Evolutionary conservation across 805 yeast genomes (phyloP).

Genomic region (Ogataea degrootiae): DNA sequence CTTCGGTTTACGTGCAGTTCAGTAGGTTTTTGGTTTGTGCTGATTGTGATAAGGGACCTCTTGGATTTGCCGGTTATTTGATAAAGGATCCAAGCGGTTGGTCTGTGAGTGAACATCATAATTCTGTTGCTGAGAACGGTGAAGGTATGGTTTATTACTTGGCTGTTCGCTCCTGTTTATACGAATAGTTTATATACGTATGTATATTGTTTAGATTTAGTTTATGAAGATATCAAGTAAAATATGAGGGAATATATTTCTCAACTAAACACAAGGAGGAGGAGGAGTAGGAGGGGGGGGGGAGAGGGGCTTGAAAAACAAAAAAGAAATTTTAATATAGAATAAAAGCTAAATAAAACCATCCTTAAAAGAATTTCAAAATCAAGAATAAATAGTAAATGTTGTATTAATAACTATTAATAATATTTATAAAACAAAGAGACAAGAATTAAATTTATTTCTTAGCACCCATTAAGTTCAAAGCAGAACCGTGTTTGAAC

Average conservation of each 20-base stretch:
- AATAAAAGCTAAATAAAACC: too few relatives aligned
- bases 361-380: neutral
- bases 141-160: slow-evolving; percentile 14
- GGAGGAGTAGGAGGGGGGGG: too few relatives aligned
- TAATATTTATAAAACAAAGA: neutral
- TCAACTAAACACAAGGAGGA: too few relatives aligned
- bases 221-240: too few relatives aligned
- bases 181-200: slow-evolving; percentile 1
- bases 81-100: slow-evolving; percentile 8
- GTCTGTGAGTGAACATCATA: slow-evolving; percentile 1
- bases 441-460: slow-evolving; percentile 10
- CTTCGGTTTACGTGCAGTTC: slow-evolving; percentile 25
- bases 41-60: slow-evolving; percentile 74
- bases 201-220: neutral
- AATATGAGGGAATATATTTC: too few relatives aligned
- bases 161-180: slow-evolving; percentile 10
- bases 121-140: slow-evolving; percentile 6
- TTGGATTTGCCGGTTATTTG: slow-evolving; percentile 57
- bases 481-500: slow-evolving; percentile 99
- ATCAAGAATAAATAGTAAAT: neutral
- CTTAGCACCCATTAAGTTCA: slow-evolving; percentile 70
- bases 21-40: slow-evolving; percentile 61
- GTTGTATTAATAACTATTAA: neutral
- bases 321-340: too few relatives aligned
- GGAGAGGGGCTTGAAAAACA: too few relatives aligned